Conservation (phyloP, 345 rosid genomes). For the Hirschfeldia incana region DNA sequence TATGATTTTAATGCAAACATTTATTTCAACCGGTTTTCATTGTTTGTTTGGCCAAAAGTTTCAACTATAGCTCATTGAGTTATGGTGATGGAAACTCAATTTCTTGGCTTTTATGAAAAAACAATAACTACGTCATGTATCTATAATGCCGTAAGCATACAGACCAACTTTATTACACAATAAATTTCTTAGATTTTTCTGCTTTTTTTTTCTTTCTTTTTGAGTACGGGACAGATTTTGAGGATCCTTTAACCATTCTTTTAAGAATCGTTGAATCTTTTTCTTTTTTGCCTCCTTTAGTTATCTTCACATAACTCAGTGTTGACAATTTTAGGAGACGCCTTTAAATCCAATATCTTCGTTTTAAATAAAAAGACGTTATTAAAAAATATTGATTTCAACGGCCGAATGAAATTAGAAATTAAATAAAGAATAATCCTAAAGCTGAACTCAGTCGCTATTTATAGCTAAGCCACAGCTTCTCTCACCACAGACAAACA, state of each 20-base stretch:
- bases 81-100: constrained; percentile 12
- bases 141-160: constrained; percentile 30
- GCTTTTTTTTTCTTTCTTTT: constrained; percentile 28
- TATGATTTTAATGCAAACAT: not conserved
- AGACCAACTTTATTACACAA: constrained; percentile 34
- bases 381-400: not conserved
- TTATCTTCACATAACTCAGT: constrained; percentile 32
- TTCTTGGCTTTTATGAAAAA: not conserved
- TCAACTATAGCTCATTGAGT: constrained; percentile 15
- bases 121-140: constrained; percentile 28
- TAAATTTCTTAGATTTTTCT: constrained; percentile 31
- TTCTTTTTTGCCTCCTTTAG: constrained; percentile 21
- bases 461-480: constrained; percentile 36
- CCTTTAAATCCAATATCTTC: constrained; percentile 19
- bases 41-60: not conserved
- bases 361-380: not conserved
- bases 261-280: constrained; percentile 24
- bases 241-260: constrained; percentile 44
- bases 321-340: constrained; percentile 34
- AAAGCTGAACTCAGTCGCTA: constrained; percentile 35
- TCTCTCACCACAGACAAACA: constrained; percentile 40
- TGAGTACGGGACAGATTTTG: constrained; percentile 40
- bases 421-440: not conserved
- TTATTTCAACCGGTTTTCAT: not conserved
- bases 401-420: not conserved